Base-by-base conservation (phyloP, 2,329 filamentous ascomycete species). In the Fusarium xylarioides region DNA sequence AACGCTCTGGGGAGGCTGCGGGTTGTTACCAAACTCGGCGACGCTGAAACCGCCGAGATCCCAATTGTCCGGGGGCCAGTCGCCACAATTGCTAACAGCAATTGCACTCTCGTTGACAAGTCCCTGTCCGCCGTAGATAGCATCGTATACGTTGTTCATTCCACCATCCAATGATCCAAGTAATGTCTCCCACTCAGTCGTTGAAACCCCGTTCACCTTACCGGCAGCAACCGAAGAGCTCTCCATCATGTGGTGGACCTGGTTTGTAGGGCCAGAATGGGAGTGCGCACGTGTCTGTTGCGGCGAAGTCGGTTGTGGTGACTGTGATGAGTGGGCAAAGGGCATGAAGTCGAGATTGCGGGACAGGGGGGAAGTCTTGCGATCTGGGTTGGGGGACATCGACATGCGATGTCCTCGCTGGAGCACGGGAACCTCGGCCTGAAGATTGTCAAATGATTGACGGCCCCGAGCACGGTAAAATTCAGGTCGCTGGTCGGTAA, bases 91-190 rank as follows among this genome's bases (percentile, higher is more conserved):
- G 19, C 82, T 79, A n/a, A 82, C 83, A 0, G 84, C 78, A 23
- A 86, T 81, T 16, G 86, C 82, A 28, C 86, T 83, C 38, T 86
- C 83, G 37, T 86, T 80, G 8, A 82, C 83, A 69, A 84, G 81
- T 50, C 85, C 86, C 15, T 88, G 86, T 1, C 92, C 92, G 42
- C 92, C 93, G 74, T 95, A 95, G 62, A 94, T 94, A 44, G 91
- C 91, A 78, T 94, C 92, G 81, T 94, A 96, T n/a, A 97, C 92
- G 78, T 95, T 97, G 60, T 91, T 90, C 73, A 92, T 88, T 2
- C 93, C 93, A 40, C 91, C 91, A 76, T 97, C 94, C 80, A 97
- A 90, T 28, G 91, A 92, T 8, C 92, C 91, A 4, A 97, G 86
- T 1, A 97, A 86, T 4, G 91, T 90, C 80, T 97, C 94, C 95